A percentile compares a stretch with the other conserved stretches of the same genome.
These are phyloP conservation scores for Colletotrichum liriopes DNA, from an alignment of 2,329 filamentous ascomycete species.

Conservation along the genomic window DNA sequence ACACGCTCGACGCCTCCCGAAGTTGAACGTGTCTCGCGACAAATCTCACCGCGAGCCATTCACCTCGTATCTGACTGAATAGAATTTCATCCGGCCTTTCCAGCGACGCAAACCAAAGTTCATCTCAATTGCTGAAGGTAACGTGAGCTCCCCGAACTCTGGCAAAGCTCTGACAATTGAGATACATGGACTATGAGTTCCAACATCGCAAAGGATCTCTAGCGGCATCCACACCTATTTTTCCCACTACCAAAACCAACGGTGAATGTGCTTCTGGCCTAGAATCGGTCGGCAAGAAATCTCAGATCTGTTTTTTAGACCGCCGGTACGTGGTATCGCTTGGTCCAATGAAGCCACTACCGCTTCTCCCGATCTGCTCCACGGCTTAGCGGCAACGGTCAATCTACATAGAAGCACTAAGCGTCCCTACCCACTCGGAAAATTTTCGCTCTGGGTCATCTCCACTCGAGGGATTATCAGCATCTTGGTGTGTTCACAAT, in stretches of 20 bases:
- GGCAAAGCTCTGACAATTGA: neutral
- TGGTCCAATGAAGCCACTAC: neutral
- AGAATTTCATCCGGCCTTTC: neutral
- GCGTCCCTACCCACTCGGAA: neutral
- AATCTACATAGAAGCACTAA: neutral
- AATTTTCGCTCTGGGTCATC: neutral
- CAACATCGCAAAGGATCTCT: neutral
- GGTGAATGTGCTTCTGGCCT: neutral
- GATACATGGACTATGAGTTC: neutral
- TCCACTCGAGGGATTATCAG: slow-evolving; percentile 12
- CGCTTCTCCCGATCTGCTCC: neutral
- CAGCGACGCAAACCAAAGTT: neutral
- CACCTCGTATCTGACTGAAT: neutral
- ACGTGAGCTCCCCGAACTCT: neutral
- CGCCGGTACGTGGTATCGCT: neutral
- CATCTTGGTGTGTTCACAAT: neutral
- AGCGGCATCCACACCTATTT: too few species aligned
- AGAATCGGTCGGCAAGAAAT: neutral
- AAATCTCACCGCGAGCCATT: neutral
- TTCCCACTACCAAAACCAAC: neutral
- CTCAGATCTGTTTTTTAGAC: too few species aligned
- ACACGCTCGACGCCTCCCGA: neutral
- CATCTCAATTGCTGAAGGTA: neutral
- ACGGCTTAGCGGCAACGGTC: neutral
- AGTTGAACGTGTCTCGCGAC: neutral